Evolutionary conservation across 2,329 filamentous ascomycete genomes (phyloP), one percentile per base, ranked within the genome.

Genomic region (Furcasterigmium furcatum): DNA sequence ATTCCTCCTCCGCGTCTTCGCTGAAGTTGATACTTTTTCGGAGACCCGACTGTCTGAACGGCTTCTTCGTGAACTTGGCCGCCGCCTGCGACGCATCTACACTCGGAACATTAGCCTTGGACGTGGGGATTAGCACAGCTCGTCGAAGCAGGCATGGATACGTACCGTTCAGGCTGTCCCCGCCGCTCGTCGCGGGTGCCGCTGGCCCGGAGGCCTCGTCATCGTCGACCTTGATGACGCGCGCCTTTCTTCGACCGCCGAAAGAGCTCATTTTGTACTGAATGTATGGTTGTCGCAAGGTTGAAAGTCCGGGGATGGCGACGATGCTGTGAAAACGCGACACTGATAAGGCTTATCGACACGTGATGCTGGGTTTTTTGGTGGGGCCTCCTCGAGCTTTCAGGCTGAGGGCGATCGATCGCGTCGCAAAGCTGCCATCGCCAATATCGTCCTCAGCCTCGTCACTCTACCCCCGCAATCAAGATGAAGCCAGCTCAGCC

Each of bases 401-500:
- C 27, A 29, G 25, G 43, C 34, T 42, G 39, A 41, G 42, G 34
- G 10, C 19, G 46, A 46, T 45, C 34, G 35, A 25, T 45, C 47
- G 49, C 46, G 49, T 48, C 47, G 44, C 46, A 46, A 44, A 48
- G 40, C 43, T 38, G 39, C 44, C 19, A 25, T 32, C 43, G 47
- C 42, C 46, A 9, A 36, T 36, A 18, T 18, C 10, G 14, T 36
- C 34, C n/a, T 36, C 32, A 43, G 32, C 41, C 41, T 43, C 16
- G 41, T 22, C 41, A 36, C 12, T 10, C 7, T 16, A 38, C 39
- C 29, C 12, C 22, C 12, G 25, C 41, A 38, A 41, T 52, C 74
- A 87, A 77, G 56, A 99, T 99, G 94, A 90, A 94, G 74, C 92
- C 95, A 84, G 91, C 94, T 67, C 94, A 97, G 74, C 94, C 94